Percentiles rank a stretch among this genome's conserved stretches.
Conservation (phyloP, 2,329 filamentous ascomycete species). For the Fusarium nelsonii region DNA sequence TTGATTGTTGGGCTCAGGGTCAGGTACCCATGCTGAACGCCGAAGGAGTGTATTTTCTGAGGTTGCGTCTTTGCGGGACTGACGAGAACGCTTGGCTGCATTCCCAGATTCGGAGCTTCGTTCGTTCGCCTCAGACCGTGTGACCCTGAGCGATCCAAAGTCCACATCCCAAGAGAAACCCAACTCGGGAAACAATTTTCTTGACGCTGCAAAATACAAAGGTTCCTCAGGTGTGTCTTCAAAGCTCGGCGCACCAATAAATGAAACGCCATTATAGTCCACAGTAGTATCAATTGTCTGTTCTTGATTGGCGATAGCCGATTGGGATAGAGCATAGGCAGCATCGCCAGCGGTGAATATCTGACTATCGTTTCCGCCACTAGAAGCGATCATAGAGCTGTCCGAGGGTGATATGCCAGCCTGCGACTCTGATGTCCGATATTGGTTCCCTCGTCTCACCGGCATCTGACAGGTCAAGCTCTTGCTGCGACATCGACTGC, state of each 20-base stretch:
- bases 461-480: conserved; percentile 47
- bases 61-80: conserved; percentile 25
- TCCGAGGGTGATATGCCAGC: conserved; percentile 43
- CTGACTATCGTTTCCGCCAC: conserved; percentile 35
- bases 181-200: conserved; percentile 38
- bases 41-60: conserved; percentile 20
- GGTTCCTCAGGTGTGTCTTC: conserved; percentile 31
- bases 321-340: conserved; percentile 29
- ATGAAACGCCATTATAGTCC: conserved; percentile 37
- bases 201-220: conserved; percentile 31
- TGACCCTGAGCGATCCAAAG: conserved; percentile 34
- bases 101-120: conserved; percentile 29
- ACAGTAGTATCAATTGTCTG: conserved; percentile 26
- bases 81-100: conserved; percentile 33
- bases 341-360: conserved; percentile 35
- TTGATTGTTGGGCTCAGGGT: conserved; percentile 24
- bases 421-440: conserved; percentile 46
- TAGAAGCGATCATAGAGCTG: conserved; percentile 40
- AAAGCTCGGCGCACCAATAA: conserved; percentile 29
- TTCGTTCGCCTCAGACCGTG: conserved; percentile 19
- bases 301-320: conserved; percentile 27
- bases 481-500: conserved; percentile 46
- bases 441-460: conserved; percentile 43
- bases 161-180: conserved; percentile 42
- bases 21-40: conserved; percentile 38